Evolutionary conservation across 2,329 filamentous ascomycete genomes (phyloP).

Genomic region (Aspergillus vadensis): DNA sequence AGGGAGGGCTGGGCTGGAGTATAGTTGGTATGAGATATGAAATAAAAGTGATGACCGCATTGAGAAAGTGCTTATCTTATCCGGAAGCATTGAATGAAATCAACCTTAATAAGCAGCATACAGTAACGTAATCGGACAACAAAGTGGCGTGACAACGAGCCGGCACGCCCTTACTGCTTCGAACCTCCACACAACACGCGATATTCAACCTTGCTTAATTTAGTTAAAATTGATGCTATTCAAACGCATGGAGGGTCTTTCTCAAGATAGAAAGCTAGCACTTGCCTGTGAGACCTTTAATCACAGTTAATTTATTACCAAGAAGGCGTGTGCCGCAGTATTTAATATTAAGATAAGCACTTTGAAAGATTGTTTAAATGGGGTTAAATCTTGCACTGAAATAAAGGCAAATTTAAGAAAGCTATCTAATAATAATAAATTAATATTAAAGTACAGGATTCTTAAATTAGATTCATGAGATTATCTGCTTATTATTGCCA

Average conservation of each 20-base stretch:
- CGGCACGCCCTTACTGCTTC: neutral
- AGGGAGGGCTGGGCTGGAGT: too few species aligned
- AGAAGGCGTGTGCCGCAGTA: neutral
- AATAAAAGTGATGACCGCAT: slow-evolving; percentile 2
- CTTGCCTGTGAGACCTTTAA: neutral
- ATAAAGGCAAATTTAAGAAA: neutral
- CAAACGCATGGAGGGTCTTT: neutral
- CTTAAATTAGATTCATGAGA: neutral
- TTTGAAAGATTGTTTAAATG: neutral
- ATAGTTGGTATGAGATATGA: neutral
- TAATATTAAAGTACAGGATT: neutral
- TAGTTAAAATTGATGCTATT: slow-evolving; percentile 6
- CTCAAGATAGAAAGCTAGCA: too few species aligned
- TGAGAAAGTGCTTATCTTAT: neutral
- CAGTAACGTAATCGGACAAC: neutral
- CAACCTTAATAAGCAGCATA: too few species aligned
- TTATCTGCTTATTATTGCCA: neutral
- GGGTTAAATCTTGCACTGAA: neutral
- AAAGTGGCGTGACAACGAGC: neutral
- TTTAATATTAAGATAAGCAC: slow-evolving; percentile 4
- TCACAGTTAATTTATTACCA: neutral
- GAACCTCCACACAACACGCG: neutral
- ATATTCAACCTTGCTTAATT: slow-evolving; percentile 5
- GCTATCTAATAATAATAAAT: neutral
- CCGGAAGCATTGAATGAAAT: neutral